Evolutionary conservation across 768 basidiomycete genomes (phyloP), one percentile per base, ranked within the genome.

Genomic region (Nevesoporus exiguus): DNA sequence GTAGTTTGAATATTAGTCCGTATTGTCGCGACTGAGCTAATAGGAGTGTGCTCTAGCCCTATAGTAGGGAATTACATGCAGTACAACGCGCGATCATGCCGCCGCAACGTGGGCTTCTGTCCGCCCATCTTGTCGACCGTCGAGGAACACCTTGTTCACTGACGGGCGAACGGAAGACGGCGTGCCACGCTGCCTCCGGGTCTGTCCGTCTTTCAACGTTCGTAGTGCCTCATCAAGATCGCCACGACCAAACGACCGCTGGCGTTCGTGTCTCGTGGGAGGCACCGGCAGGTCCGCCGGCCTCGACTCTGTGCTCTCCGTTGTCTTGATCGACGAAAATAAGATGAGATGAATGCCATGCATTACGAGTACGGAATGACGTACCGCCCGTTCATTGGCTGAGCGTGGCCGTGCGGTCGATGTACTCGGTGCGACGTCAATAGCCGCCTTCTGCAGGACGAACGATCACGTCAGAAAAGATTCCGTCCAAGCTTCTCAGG

Each of bases 221-320:
- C 88, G 84, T 37, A 98, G 87, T 2, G 88, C 89, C 62, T 89
- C 81, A 59, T 98, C 93, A 30, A 96, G 71, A 51, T 88, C 87
- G 10, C 93, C 93, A 34, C 86, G 81, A 7, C 85, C 84, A 56
- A 90, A 66, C 2, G 90, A 86, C 31, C 73, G 74, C 47, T 71
- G 73, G 39, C 77, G 79, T 27, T 68, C 67, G 44, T 77, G 74
- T 25, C 72, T 68, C 5, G 76, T 71, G 49, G 79, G 76, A 1
- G 79, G 78, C 14, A 56, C 68, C 8, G 75, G 64, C 5, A 63
- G 56, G 31, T 69, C 68, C 8, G 62, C 54, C 5, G 67, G 59
- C 19, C 66, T 43, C n/a, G 64, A 58, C 21, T 65, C 55, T 10
- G 39, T 44, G 11, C 56, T 59, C 69, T 81, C 78, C 73, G 76